Percentiles rank a stretch among this genome's conserved stretches.
These are phyloP conservation scores for Amylostereum chailletii DNA, from an alignment of 1,284 basidiomycete genomes.

Conservation along the genomic window DNA sequence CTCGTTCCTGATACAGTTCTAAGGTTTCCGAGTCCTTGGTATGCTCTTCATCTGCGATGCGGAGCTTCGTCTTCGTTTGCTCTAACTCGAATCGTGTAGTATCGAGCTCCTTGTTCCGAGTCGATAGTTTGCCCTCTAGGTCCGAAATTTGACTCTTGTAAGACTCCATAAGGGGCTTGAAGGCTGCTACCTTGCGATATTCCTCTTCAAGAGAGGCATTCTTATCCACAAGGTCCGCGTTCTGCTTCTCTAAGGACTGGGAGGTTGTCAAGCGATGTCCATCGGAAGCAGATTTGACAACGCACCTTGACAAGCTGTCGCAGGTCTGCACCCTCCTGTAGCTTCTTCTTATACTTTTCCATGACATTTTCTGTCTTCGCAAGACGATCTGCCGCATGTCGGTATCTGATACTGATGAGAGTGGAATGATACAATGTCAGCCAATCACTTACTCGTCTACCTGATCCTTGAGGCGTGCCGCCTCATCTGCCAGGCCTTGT, in stretches of 20 bases:
- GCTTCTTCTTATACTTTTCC: conserved; percentile 98
- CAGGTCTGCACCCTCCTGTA: conserved; percentile 88
- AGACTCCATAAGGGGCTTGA: conserved; percentile 87
- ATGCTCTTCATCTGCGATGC: conserved; percentile 62
- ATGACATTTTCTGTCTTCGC: conserved; percentile 95
- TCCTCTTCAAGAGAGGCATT: conserved; percentile 89
- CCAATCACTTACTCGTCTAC: conserved; percentile 73
- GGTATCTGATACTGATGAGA: conserved; percentile 44
- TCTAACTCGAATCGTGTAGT: conserved; percentile 71
- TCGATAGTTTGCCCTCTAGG: conserved; percentile 64
- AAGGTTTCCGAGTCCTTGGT: conserved; percentile 79
- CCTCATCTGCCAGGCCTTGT: conserved; percentile 71
- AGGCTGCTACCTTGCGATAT: conserved; percentile 77
- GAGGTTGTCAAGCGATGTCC: not conserved
- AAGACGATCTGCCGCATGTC: conserved; percentile 83
- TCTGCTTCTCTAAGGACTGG: conserved; percentile 86
- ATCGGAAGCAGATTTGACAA: not conserved
- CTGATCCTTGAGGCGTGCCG: conserved; percentile 79
- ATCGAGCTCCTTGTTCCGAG: conserved; percentile 65
- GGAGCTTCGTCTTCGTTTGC: conserved; percentile 60
- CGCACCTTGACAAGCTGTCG: conserved; percentile 78
- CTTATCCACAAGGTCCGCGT: conserved; percentile 84
- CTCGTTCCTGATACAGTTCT: conserved; percentile 86
- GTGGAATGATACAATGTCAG: conserved; percentile 4
- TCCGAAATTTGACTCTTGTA: conserved; percentile 85